Base-by-base conservation (phyloP, 768 basidiomycete genomes). In the Tricholoma bakamatsutake region DNA sequence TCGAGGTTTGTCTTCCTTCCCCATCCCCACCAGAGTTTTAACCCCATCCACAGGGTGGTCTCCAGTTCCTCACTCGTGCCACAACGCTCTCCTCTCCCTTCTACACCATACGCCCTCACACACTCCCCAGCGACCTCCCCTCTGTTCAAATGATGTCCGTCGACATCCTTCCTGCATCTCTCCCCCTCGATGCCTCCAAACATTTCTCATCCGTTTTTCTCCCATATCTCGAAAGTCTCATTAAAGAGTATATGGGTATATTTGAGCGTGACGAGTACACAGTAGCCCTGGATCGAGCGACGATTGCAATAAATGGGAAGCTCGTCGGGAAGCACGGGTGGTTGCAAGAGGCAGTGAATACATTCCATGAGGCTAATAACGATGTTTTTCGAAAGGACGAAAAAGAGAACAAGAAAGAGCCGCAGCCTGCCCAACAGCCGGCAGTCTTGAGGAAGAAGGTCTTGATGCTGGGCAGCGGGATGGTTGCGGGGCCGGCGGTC, bases 401-500 rank as follows among this genome's bases (percentile, higher is more conserved):
- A 34, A 42, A 28, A 7, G 46, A 39, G 24, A 3, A 24, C 1
- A 13, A 45, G 21, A 15, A 21, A 12, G 17, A 52, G 48, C 27
- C 46, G 7, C 52, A 53, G n/a, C 55, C 40, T 31, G 33, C 50
- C 40, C 17, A 31, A 17, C 48, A 56, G n/a, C 50, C 48, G 49
- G 58, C 54, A 8, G 48, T 50, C 2, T 28, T 48, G 46, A 71
- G 56, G 61, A 84, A 81, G 70, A 87, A 78, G 62, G 79, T 94
- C 0, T 68, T 98, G 33, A 74, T 97, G 64, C 78, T 98, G 2
- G 95, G 95, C 7, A 93, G 90, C 53, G 95, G 95, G n/a, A 93
- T 97, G 85, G 95, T 98, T 17, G 92, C 93, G 4, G 88, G 87
- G 2, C 95, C 95, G 13, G 90, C 90, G 0, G 85, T 93, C 3